Base-by-base conservation (phyloP, 495 filamentous ascomycete genomes). In the Astrothelium subdiscretum region DNA sequence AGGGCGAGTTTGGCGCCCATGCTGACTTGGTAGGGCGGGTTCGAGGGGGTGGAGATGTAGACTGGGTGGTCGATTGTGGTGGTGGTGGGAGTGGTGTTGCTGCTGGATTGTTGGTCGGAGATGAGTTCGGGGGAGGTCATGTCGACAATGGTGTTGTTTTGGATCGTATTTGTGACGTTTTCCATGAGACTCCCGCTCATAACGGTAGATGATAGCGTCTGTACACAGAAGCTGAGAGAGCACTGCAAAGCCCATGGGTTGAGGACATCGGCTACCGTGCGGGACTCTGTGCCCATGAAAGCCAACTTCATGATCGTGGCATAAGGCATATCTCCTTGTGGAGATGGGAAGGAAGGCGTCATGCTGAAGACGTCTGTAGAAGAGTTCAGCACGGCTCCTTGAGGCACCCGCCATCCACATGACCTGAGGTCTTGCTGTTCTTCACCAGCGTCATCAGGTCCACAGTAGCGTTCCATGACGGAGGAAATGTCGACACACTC, bases 401-500 rank as follows among this genome's bases (percentile, higher is more conserved):
- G 59, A 24, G 59, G 59, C 11, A 61, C 59, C 12, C 27, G 22
- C 59, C 59, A 61, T 32, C 59, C 59, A 44, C 59, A 61, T 10
- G 38, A 61, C 3, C 2, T 18, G 18, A 61, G n/a, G 31, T 29
- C 20, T 27, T 61, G 48, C 6, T 26, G 48, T 29, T 29, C 48
- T 27, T 29, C 24, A 5, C 15, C 24, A 3, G 48, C 15, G 29
- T 27, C 24, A 20, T 48, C 54, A 20, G 40, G 26, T 18, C 58
- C 32, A 58, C 71, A 73, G 59, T 68, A 69, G 3, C 54, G 57
- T 26, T 42, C 44, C 27, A 72, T 67, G 40, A 68, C 66, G 31
- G 64, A 65, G 38, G 54, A 67, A 40, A 73, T 69, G 26, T 71
- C 70, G 12, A 69, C 35, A 57, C 71, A 73, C n/a, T 63, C 54